Conservation (phyloP, 1,284 basidiomycete species). For the Malassezia cuniculi region DNA sequence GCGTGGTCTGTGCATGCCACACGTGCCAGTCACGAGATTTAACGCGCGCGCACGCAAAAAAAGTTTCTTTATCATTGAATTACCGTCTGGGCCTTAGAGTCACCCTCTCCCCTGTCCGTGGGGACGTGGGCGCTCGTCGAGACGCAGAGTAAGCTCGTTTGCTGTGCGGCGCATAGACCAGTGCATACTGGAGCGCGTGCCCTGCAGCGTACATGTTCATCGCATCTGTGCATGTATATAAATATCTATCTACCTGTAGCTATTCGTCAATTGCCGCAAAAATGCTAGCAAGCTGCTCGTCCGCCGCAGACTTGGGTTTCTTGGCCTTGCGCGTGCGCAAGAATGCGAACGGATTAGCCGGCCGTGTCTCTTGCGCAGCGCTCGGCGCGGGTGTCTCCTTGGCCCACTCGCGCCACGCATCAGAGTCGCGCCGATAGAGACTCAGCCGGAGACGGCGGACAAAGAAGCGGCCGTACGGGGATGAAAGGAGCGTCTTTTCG, state of each 20-base stretch:
- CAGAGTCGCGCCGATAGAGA: constrained; percentile 25
- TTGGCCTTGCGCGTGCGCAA: background rate
- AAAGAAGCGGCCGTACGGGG: constrained; percentile 32
- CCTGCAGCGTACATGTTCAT: constrained; percentile 4
- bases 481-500: constrained; percentile 20
- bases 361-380: background rate
- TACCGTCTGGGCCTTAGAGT: constrained; percentile 16
- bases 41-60: too few species aligned
- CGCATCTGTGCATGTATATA: background rate
- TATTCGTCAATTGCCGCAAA: constrained; percentile 7
- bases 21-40: too few species aligned
- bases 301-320: background rate
- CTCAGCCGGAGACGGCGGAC: constrained; percentile 29
- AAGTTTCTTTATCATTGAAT: constrained; percentile 12
- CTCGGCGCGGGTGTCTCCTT: background rate
- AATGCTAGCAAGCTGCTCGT: constrained; percentile 5
- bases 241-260: too few species aligned
- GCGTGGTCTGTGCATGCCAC: too few species aligned
- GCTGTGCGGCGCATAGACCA: constrained; percentile 1
- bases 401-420: constrained; percentile 29
- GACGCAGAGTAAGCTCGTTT: constrained; percentile 7
- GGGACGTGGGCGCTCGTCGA: constrained; percentile 16
- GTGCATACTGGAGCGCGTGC: constrained; percentile 2
- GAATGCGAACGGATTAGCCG: constrained; percentile 4
- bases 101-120: constrained; percentile 15